phyloP scores from a whole-genome alignment of 306 rosid genomes.

The Castanea sativa region DNA sequence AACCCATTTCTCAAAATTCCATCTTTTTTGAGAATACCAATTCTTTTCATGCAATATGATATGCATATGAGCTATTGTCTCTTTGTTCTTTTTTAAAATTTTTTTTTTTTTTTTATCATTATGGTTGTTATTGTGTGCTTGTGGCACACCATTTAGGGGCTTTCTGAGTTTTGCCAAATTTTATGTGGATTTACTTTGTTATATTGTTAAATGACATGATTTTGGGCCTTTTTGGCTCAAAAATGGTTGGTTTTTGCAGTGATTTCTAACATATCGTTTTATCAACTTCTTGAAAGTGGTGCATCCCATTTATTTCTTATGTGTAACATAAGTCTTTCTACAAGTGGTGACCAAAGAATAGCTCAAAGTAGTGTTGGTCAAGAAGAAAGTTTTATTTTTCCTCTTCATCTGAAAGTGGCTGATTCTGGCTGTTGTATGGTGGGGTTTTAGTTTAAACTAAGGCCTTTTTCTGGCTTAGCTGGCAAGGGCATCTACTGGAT shows the following conservation, averaged over 20 bases:
- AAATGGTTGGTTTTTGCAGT: not conserved
- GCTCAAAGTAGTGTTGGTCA: not conserved
- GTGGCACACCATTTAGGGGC: not conserved
- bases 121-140: slow-evolving; percentile 3
- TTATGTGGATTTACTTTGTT: not conserved
- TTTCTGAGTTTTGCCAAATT: not conserved
- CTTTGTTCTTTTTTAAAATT: slow-evolving; percentile 26
- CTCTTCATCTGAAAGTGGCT: not conserved
- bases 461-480: slow-evolving; percentile 13
- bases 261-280: not conserved
- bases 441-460: not conserved
- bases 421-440: not conserved
- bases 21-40: slow-evolving; percentile 8
- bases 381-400: not conserved
- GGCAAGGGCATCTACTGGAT: slow-evolving; percentile 23
- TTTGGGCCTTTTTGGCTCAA: not conserved
- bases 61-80: slow-evolving; percentile 16
- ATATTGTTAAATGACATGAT: not conserved
- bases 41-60: not conserved
- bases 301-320: not conserved
- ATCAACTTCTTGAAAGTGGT: not conserved
- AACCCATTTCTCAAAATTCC: slow-evolving; percentile 12
- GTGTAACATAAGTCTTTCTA: not conserved
- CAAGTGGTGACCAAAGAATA: not conserved
- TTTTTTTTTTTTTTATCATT: slow-evolving; percentile 22